These are phyloP conservation scores for Dalbergia oliveri DNA, from an alignment of 306 rosid species.

Conservation along the genomic window DNA sequence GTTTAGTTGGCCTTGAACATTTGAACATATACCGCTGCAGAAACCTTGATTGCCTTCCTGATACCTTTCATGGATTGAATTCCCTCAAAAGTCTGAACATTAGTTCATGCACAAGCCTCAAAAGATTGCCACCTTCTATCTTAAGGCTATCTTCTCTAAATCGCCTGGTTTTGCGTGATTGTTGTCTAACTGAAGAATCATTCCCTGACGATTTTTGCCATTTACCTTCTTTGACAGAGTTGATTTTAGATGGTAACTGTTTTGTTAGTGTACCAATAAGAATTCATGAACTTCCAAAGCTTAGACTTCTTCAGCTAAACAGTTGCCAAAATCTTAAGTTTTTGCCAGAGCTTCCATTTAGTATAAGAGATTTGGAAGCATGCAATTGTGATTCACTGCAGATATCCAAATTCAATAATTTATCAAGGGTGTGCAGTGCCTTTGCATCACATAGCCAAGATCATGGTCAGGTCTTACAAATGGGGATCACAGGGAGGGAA, in stretches of 20 bases:
- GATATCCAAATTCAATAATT: neutral
- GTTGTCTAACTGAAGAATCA: constrained; percentile 30
- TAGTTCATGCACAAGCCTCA: too few species aligned
- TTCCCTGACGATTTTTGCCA: constrained; percentile 22
- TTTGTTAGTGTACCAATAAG: constrained; percentile 32
- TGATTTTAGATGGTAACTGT: constrained; percentile 29
- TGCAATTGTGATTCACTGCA: constrained; percentile 36
- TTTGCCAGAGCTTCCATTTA: constrained; percentile 2
- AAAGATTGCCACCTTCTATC: constrained; percentile 19
- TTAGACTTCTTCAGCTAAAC: neutral
- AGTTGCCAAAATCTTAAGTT: neutral
- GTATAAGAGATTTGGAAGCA: neutral
- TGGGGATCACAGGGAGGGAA: constrained; percentile 33
- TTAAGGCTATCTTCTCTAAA: neutral
- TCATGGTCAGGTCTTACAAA: neutral
- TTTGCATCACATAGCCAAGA: neutral
- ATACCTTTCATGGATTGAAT: constrained; percentile 29
- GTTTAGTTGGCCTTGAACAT: neutral
- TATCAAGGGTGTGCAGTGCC: neutral
- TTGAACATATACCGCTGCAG: neutral
- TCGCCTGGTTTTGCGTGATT: neutral
- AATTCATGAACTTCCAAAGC: constrained; percentile 14
- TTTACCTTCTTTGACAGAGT: neutral
- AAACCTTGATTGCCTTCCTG: constrained; percentile 27
- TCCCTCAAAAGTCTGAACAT: constrained; percentile 3